Conservation (phyloP, 192 early-diverging fungal genomes). For the Dissophora globulifera region DNA sequence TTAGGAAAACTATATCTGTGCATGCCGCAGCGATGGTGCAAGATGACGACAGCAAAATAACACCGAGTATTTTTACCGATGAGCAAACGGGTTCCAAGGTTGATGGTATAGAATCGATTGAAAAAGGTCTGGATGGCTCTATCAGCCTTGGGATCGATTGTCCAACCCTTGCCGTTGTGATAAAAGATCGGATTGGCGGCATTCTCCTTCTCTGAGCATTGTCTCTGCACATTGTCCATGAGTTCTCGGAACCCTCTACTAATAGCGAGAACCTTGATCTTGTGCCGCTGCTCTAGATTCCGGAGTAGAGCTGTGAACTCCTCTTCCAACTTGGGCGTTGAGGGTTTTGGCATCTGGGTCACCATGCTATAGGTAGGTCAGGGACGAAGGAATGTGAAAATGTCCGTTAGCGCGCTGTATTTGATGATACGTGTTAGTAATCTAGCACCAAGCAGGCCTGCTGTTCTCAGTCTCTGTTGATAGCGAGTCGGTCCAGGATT, state of each 20-base stretch:
- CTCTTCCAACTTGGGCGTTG: conserved; percentile 46
- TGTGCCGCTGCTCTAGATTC: conserved; percentile 49
- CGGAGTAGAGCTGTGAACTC: conserved; percentile 45
- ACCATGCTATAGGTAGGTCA: conserved; percentile 55
- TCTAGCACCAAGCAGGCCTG: no score
- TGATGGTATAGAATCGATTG: conserved; percentile 71
- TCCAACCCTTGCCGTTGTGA: conserved; percentile 55
- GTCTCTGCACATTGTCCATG: conserved; percentile 32
- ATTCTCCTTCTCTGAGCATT: conserved; percentile 54
- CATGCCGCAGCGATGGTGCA: no score
- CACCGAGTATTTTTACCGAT: conserved; percentile 36
- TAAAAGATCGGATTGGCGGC: conserved; percentile 56
- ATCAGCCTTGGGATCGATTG: conserved; percentile 58
- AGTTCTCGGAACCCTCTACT: conserved; percentile 48
- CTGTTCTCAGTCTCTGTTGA: no score
- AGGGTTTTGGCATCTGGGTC: conserved; percentile 56
- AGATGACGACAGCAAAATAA: not conserved
- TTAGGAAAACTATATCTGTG: no score
- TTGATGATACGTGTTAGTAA: no score
- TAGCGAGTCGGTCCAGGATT: no score
- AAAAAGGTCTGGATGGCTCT: conserved; percentile 67
- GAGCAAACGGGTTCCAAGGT: conserved; percentile 68
- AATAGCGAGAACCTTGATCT: conserved; percentile 48
- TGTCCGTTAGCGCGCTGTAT: conserved; percentile 34
- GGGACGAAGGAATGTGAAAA: conserved; percentile 49